phyloP scores from a whole-genome alignment of 257 asterid species.

The Solanum microdontum region DNA sequence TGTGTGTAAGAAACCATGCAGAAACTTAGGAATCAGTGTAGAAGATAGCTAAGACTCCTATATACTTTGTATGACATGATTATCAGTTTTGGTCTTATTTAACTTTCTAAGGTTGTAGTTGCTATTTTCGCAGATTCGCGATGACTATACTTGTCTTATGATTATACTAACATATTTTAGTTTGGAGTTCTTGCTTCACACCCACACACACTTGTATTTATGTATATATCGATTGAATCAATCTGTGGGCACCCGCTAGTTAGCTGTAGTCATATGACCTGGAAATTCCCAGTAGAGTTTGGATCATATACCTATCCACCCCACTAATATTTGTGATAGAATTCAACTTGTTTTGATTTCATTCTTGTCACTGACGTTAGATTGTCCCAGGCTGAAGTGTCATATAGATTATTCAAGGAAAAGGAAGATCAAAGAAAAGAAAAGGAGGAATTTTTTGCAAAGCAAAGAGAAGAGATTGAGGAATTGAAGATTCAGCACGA shows the following conservation, averaged over 20 bases:
- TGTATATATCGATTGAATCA: not conserved
- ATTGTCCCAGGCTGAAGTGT: constrained; percentile 47
- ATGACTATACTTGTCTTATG: not conserved
- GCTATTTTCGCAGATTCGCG: not conserved
- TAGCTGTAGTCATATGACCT: not conserved
- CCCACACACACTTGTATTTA: not conserved
- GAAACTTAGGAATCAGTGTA: not conserved
- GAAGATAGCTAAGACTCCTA: not conserved
- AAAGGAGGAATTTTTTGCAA: constrained; percentile 35
- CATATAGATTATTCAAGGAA: constrained; percentile 33
- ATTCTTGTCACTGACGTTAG: constrained; percentile 6
- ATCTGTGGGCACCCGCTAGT: not conserved
- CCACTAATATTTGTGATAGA: not conserved
- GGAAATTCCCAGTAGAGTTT: not conserved
- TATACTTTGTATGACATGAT: not conserved
- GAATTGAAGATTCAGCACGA: constrained; percentile 31
- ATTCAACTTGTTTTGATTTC: not conserved
- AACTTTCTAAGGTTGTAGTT: not conserved
- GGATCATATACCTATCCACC: not conserved
- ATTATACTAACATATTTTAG: not conserved
- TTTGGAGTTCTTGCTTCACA: not conserved
- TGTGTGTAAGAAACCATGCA: not conserved
- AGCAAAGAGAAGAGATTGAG: constrained; percentile 48
- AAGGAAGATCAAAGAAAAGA: constrained; percentile 33
- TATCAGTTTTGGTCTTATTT: not conserved